These are phyloP conservation scores for Pseudopediastrum boryanum DNA, from an alignment of 139 green algal species.

Conservation along the genomic window DNA sequence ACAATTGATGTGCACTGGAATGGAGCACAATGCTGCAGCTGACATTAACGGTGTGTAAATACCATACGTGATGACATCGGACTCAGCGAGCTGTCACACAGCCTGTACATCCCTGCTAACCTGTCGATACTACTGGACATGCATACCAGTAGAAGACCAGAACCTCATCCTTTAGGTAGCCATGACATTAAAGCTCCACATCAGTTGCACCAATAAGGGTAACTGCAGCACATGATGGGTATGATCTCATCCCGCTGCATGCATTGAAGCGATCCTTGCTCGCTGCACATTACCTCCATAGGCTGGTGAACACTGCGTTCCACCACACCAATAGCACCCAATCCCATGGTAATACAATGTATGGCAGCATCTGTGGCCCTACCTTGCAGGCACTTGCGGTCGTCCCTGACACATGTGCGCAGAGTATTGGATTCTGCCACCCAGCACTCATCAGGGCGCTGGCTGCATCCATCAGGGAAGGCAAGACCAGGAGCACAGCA, in stretches of 20 bases:
- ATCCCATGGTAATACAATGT: not conserved
- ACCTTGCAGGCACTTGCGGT: constrained; percentile 65
- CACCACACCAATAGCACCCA: not conserved
- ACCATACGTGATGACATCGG: no score
- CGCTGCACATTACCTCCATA: not conserved
- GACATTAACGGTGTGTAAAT: no score
- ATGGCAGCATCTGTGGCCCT: not conserved
- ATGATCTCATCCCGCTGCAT: not conserved
- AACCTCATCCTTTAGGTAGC: no score
- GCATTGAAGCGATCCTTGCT: not conserved
- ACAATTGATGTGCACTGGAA: no score
- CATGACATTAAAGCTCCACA: no score
- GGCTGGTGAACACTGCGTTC: not conserved
- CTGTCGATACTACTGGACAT: no score
- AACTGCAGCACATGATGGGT: no score
- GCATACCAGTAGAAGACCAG: no score
- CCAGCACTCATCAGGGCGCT: constrained; percentile 7
- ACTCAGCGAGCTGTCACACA: no score
- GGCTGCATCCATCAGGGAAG: constrained; percentile 50
- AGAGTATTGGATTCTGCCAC: constrained; percentile 47
- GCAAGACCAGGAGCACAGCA: constrained; percentile 44
- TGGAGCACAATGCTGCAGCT: no score
- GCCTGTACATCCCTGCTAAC: no score
- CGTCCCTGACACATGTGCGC: constrained; percentile 50
- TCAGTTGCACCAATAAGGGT: no score